Percentiles rank a stretch among this genome's conserved stretches.
Conservation (phyloP, 129 eudicot species). For the Cynara cardunculus region DNA sequence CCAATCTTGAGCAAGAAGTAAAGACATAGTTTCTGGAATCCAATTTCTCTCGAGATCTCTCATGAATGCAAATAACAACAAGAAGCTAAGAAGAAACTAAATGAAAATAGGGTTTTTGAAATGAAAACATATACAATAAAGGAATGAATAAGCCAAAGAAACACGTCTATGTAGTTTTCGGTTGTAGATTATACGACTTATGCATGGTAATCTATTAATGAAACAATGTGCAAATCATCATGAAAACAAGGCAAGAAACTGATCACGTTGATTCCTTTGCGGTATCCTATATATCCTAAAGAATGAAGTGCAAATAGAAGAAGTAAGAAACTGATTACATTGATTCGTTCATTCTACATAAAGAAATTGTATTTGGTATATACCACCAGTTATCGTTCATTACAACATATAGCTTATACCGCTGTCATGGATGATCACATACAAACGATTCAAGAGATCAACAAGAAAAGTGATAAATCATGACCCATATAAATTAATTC, state of each 20-base stretch:
- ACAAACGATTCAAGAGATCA: not conserved
- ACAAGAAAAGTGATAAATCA: not conserved
- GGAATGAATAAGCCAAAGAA: not conserved
- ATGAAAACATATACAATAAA: not conserved
- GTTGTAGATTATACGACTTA: not conserved
- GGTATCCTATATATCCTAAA: too few relatives aligned
- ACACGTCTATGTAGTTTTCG: not conserved
- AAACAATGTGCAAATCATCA: not conserved
- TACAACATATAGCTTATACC: not conserved
- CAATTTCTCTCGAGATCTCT: not conserved
- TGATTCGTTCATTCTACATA: not conserved
- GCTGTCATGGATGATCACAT: not conserved
- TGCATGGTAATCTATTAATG: not conserved
- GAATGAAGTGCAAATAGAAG: too few relatives aligned
- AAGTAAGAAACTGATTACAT: not conserved
- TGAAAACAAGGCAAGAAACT: not conserved
- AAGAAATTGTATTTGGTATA: not conserved
- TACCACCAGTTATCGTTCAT: not conserved
- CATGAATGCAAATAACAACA: not conserved
- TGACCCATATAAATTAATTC: not conserved
- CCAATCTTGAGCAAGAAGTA: constrained; percentile 3
- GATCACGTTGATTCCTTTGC: not conserved
- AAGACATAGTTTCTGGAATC: not conserved
- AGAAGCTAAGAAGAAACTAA: not conserved
- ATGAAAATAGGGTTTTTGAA: not conserved